Conservation (phyloP, 768 basidiomycete genomes). For the Infundibulicybe gibba region DNA sequence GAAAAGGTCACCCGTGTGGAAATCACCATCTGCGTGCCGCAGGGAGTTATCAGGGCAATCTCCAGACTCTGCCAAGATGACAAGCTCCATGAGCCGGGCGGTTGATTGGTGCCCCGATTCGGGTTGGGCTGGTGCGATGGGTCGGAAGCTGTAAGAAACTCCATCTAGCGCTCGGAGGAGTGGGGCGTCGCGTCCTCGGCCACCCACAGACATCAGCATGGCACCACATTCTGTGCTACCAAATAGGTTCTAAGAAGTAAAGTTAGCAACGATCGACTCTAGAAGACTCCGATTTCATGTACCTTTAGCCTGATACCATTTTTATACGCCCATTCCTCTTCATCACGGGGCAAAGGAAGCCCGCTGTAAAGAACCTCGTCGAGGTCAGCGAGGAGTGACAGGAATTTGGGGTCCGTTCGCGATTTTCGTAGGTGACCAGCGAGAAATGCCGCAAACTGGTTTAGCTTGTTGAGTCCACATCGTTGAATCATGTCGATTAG, state of each 20-base stretch:
- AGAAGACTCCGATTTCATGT: slow-evolving; percentile 21
- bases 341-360: slow-evolving; percentile 61
- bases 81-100: slow-evolving; percentile 49
- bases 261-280: slow-evolving; percentile 15
- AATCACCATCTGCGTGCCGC: slow-evolving; percentile 53
- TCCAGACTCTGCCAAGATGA: slow-evolving; percentile 50
- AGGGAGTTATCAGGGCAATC: slow-evolving; percentile 57
- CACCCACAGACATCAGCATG: slow-evolving; percentile 61
- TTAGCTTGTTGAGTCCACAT: slow-evolving; percentile 69
- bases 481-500: slow-evolving; percentile 66
- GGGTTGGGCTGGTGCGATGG: slow-evolving; percentile 39
- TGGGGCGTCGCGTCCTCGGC: slow-evolving; percentile 43
- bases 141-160: slow-evolving; percentile 64
- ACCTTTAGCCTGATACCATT: slow-evolving; percentile 65
- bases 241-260: slow-evolving; percentile 59
- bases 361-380: slow-evolving; percentile 68
- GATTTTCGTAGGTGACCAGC: slow-evolving; percentile 44
- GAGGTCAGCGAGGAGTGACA: slow-evolving; percentile 49
- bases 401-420: slow-evolving; percentile 50
- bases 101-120: slow-evolving; percentile 40
- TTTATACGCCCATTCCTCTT: slow-evolving; percentile 66
- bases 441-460: slow-evolving; percentile 73
- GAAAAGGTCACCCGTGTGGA: slow-evolving; percentile 70
- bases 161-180: slow-evolving; percentile 58
- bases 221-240: slow-evolving; percentile 81